A percentile compares a stretch with the other conserved stretches of the same genome.
Conservation (phyloP, 192 early-diverging fungal genomes). For the Backusella psychrophila region DNA sequence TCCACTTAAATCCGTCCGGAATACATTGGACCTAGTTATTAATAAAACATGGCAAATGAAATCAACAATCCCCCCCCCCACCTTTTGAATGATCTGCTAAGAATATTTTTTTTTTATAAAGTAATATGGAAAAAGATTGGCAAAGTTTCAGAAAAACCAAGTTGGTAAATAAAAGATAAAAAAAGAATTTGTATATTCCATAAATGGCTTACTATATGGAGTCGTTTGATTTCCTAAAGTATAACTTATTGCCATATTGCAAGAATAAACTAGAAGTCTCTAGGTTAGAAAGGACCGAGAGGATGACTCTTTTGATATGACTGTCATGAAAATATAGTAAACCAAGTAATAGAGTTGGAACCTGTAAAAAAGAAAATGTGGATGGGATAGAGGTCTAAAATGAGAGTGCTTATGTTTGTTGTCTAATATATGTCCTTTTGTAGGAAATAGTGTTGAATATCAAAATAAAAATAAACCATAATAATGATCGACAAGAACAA, state of each 20-base stretch:
- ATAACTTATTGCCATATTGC: background rate
- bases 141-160: background rate
- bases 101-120: background rate
- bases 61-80: background rate
- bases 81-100: background rate
- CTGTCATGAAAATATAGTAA: too few species aligned
- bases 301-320: too few species aligned
- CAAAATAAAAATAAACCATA: background rate
- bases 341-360: too few species aligned
- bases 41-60: background rate
- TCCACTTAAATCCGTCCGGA: too few species aligned
- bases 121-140: background rate
- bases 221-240: background rate
- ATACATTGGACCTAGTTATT: too few species aligned
- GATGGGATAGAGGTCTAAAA: too few species aligned
- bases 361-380: too few species aligned
- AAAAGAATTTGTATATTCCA: background rate
- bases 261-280: too few species aligned
- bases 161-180: background rate
- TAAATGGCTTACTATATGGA: background rate
- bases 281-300: too few species aligned
- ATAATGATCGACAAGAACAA: background rate
- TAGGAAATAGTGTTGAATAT: background rate
- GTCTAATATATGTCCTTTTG: background rate
- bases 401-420: background rate